Base-by-base conservation (phyloP, 805 yeast species). In the Metschnikowia similis region DNA sequence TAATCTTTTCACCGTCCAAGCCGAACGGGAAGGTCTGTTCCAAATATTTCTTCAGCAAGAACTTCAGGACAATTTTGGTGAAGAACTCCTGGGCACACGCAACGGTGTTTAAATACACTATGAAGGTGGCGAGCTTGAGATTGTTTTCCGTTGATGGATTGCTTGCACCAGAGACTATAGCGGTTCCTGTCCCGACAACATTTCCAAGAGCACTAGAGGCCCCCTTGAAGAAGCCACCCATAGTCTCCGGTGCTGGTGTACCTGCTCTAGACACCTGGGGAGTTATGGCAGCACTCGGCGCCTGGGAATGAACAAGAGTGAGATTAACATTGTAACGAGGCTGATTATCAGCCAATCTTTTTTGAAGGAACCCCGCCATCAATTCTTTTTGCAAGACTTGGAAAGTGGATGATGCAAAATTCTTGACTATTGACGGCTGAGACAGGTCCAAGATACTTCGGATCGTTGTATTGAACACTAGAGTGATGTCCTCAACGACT, bases 401-500 rank as follows among this genome's bases (percentile, higher is more conserved):
- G 45, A 77, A 75, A n/a, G 83, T 67, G 49, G 79, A 81, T 7
- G 74, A 71, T 11, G 85, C 63, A 59, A 86, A 79, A 29, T 71
- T 74, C 55, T 77, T 80, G 29, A 84, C 79, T 0, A 84, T 72
- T 6, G 74, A 60, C 48, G 70, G 69, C 52, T 87, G 86, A 0
- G 96, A 95, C 0, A 96, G 80, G 41, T 87, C 84, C 10, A 90
- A 71, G 1, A 83, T 74, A 51, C 84, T 85, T 26, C 82, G 70
- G 34, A 90, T 64, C 14, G 87, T 76, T 35, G 83, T 80, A 59
- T 88, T 86, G 41, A 91, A 69, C 8, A 90, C 81, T 57, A 89
- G 74, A 28, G 89, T 79, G 32, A 88, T 70, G 63, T 94, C 99
- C 59, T 94, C 99, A 26, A 91, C 82, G 21, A 89, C 83, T 0